Evolutionary conservation across 202 grass and related monocot genomes (phyloP).

Genomic region (Setaria viridis): DNA sequence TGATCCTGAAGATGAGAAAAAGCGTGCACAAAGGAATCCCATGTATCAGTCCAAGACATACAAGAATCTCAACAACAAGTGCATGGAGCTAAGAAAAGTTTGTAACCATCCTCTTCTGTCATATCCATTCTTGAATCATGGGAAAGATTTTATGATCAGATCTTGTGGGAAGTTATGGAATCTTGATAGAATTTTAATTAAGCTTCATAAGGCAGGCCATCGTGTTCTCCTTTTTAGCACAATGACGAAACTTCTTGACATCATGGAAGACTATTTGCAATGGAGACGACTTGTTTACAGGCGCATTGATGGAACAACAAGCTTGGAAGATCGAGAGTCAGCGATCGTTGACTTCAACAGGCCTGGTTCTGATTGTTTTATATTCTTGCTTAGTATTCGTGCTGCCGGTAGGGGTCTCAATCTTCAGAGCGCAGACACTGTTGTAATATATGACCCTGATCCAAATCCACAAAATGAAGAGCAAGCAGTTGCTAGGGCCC

Average conservation of each 20-base stretch:
- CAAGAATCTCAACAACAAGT: slow-evolving; percentile 99
- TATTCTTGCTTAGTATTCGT: slow-evolving; percentile 98
- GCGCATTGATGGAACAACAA: slow-evolving; percentile 96
- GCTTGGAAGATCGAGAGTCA: slow-evolving; percentile 90
- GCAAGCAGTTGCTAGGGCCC: slow-evolving; percentile 96
- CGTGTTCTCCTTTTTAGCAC: slow-evolving; percentile 99
- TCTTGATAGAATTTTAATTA: slow-evolving; percentile 97
- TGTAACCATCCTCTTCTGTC: slow-evolving; percentile 94
- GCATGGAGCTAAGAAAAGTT: slow-evolving; percentile 98
- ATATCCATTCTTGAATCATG: slow-evolving; percentile 81
- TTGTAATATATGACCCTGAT: slow-evolving; percentile 99
- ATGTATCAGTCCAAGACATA: slow-evolving; percentile 88
- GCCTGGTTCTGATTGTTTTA: slow-evolving; percentile 94
- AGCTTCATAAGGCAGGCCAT: slow-evolving; percentile 90
- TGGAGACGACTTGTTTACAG: slow-evolving; percentile 90
- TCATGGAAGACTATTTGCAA: slow-evolving; percentile 96
- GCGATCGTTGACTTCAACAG: slow-evolving; percentile 98
- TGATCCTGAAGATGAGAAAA: slow-evolving; percentile 93
- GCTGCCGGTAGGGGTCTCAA: slow-evolving; percentile 98
- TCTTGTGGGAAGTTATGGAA: slow-evolving; percentile 99
- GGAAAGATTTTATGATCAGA: slow-evolving; percentile 88
- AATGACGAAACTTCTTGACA: slow-evolving; percentile 99
- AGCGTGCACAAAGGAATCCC: slow-evolving; percentile 75
- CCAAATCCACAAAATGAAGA: slow-evolving; percentile 99
- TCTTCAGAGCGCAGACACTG: slow-evolving; percentile 99